phyloP scores from a whole-genome alignment of 192 early-diverging fungal species.

The Podila horticola region DNA sequence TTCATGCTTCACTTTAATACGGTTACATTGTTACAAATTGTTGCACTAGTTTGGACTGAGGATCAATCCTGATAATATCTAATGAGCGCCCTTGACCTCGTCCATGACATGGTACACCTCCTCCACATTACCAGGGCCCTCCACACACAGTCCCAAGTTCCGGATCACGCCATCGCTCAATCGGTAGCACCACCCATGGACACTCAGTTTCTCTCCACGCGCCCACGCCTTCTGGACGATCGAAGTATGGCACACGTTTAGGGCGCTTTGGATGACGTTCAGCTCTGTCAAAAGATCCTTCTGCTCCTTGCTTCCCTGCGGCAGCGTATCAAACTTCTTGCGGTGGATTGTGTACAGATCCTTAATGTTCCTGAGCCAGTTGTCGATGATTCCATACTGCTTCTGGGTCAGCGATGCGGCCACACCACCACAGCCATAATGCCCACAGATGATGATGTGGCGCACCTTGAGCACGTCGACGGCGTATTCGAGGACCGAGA shows the following conservation, averaged over 20 bases:
- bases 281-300: constrained; percentile 72
- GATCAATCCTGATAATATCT: too few species aligned
- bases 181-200: constrained; percentile 78
- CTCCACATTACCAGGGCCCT: constrained; percentile 57
- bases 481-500: constrained; percentile 93
- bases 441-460: constrained; percentile 94
- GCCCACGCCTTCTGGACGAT: constrained; percentile 89
- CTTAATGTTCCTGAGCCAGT: constrained; percentile 90
- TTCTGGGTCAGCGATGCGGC: constrained; percentile 66
- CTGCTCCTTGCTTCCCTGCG: constrained; percentile 53
- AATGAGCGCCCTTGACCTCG: background rate
- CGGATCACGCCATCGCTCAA: constrained; percentile 50
- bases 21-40: too few species aligned
- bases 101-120: constrained; percentile 36
- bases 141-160: constrained; percentile 56
- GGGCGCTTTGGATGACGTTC: constrained; percentile 79
- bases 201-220: constrained; percentile 71
- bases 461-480: constrained; percentile 92
- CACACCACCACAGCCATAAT: constrained; percentile 81
- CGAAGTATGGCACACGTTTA: constrained; percentile 76
- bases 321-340: constrained; percentile 50
- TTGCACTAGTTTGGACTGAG: too few species aligned
- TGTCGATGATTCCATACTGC: constrained; percentile 85
- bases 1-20: too few species aligned
- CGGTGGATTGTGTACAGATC: constrained; percentile 77